Conservation (phyloP, 768 basidiomycete genomes). For the Chalciporus piperatus region DNA sequence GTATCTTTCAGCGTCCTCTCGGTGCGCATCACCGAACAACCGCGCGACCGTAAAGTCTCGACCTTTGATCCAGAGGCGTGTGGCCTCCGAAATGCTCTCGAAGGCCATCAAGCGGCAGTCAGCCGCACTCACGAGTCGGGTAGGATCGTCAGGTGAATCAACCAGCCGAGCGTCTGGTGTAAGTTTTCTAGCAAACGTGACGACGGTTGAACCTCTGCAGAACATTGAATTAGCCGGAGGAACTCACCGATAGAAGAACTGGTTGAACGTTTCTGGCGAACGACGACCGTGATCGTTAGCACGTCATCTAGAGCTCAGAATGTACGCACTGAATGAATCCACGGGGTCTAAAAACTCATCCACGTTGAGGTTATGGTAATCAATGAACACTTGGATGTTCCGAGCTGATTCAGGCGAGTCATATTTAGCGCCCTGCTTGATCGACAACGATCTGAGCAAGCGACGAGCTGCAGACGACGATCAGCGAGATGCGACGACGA, state of each 20-base stretch:
- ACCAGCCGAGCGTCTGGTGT: constrained; percentile 79
- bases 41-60: constrained; percentile 83
- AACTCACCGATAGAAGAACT: constrained; percentile 78
- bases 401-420: constrained; percentile 79
- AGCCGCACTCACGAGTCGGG: constrained; percentile 81
- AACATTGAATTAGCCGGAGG: not conserved
- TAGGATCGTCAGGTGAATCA: constrained; percentile 69
- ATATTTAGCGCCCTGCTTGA: constrained; percentile 94
- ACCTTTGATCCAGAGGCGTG: constrained; percentile 94
- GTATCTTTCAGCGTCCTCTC: constrained; percentile 65
- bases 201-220: not conserved
- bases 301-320: not conserved
- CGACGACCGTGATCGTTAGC: constrained; percentile 2
- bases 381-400: constrained; percentile 85
- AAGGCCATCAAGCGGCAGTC: constrained; percentile 98
- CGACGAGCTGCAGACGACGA: constrained; percentile 53
- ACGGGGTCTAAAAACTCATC: constrained; percentile 83
- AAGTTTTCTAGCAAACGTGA: constrained; percentile 60
- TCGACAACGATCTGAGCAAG: constrained; percentile 84
- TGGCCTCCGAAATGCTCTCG: constrained; percentile 81
- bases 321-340: constrained; percentile 70
- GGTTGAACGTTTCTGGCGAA: constrained; percentile 78
- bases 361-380: constrained; percentile 83
- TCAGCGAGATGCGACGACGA: not conserved
- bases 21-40: constrained; percentile 78